Conservation (phyloP, 1,284 basidiomycete species). For the Phaffia rhodozyma region DNA sequence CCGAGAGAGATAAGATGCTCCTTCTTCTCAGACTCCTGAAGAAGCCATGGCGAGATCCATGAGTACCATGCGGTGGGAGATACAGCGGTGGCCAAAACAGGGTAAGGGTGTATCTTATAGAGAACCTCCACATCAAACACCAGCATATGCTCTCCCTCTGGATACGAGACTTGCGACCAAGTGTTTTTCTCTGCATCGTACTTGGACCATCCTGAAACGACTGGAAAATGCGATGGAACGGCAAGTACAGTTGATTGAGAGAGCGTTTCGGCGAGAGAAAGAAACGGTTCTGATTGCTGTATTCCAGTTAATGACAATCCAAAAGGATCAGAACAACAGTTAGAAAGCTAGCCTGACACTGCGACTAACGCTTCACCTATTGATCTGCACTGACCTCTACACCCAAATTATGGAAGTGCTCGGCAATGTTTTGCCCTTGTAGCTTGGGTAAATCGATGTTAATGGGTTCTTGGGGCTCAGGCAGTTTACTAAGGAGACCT, state of each 20-base stretch:
- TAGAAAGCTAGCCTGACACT: background rate
- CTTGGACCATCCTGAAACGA: slow-evolving; percentile 69
- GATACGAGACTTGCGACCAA: slow-evolving; percentile 27
- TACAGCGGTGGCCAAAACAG: slow-evolving; percentile 83
- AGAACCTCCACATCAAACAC: slow-evolving; percentile 93
- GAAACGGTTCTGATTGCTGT: slow-evolving; percentile 59
- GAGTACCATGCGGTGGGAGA: slow-evolving; percentile 80
- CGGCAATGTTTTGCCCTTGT: slow-evolving; percentile 67
- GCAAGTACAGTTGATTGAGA: slow-evolving; percentile 48
- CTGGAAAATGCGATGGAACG: slow-evolving; percentile 34
- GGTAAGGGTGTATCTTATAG: slow-evolving; percentile 64
- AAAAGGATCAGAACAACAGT: background rate
- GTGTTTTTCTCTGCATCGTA: slow-evolving; percentile 51
- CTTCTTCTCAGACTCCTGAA: slow-evolving; percentile 51
- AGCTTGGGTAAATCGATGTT: slow-evolving; percentile 72
- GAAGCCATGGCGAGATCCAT: slow-evolving; percentile 90
- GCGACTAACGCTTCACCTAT: background rate
- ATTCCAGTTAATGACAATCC: background rate
- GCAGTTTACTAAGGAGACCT: slow-evolving; percentile 47
- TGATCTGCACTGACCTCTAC: slow-evolving; percentile 33
- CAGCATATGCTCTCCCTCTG: slow-evolving; percentile 54
- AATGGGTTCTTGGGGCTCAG: slow-evolving; percentile 56
- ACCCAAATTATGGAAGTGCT: slow-evolving; percentile 83
- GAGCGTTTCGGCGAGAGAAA: slow-evolving; percentile 58
- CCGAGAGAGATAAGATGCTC: slow-evolving; percentile 27